Evolutionary conservation across 805 yeast genomes (phyloP).

Genomic region (Maudiozyma serrabonitensis): DNA sequence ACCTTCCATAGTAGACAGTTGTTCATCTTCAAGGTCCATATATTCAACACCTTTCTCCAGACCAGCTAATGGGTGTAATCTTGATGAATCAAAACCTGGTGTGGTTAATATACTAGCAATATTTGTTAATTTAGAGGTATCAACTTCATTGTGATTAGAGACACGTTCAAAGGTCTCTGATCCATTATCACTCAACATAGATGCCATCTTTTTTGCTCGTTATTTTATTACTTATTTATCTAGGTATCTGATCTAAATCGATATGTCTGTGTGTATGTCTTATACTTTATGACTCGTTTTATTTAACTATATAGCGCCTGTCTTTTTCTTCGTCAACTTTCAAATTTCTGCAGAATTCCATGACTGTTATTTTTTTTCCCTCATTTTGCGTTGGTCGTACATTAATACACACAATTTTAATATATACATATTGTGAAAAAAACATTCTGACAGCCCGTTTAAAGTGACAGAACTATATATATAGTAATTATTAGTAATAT

Average conservation of each 20-base stretch:
- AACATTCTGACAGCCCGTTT: no score
- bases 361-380: no score
- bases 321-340: neutral
- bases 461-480: no score
- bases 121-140: slow-evolving; percentile 32
- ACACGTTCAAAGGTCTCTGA: neutral
- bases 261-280: no score
- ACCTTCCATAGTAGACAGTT: slow-evolving; percentile 68
- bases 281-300: no score
- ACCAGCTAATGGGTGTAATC: slow-evolving; percentile 87
- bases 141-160: neutral
- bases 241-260: no score
- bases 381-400: no score
- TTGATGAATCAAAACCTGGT: slow-evolving; percentile 54
- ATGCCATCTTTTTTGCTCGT: neutral
- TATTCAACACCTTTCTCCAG: slow-evolving; percentile 83
- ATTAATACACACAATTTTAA: no score
- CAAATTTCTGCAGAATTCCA: no score
- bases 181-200: neutral
- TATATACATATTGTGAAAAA: no score
- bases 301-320: neutral
- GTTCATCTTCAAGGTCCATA: slow-evolving; percentile 80
- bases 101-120: slow-evolving; percentile 52
- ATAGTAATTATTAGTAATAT: no score
- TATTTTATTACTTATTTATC: no score